Percentiles rank a stretch among this genome's conserved stretches.
These are phyloP conservation scores for Polyporus arcularius DNA, from an alignment of 768 basidiomycete species.

Conservation along the genomic window DNA sequence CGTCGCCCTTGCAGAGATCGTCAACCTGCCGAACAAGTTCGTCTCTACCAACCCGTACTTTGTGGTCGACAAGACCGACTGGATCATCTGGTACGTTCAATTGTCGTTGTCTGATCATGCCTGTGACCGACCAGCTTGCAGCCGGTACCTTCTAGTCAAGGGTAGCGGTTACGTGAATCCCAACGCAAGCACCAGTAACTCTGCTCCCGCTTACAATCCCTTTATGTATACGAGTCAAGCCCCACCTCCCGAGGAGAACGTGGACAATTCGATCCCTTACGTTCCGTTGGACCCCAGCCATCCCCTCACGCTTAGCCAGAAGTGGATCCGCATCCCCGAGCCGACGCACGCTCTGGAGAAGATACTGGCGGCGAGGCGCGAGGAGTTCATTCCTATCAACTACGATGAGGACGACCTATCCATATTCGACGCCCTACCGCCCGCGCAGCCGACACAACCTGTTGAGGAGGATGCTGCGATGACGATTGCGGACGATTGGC, in stretches of 20 bases:
- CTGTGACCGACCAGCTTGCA: slow-evolving; percentile 20
- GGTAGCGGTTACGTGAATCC: slow-evolving; percentile 23
- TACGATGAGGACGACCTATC: slow-evolving; percentile 52
- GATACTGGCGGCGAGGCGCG: slow-evolving; percentile 43
- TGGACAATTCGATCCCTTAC: slow-evolving; percentile 33
- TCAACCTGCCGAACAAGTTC: slow-evolving; percentile 59
- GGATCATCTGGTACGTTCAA: slow-evolving; percentile 63
- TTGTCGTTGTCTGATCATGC: too few relatives aligned
- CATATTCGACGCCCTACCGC: slow-evolving; percentile 35
- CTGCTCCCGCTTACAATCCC: background rate
- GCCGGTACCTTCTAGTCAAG: slow-evolving; percentile 64
- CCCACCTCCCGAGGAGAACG: background rate
- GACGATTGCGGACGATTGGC: slow-evolving; percentile 46
- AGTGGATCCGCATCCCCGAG: slow-evolving; percentile 53
- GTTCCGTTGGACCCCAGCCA: slow-evolving; percentile 53
- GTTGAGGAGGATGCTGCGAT: background rate
- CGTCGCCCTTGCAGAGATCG: slow-evolving; percentile 64
- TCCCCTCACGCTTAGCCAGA: slow-evolving; percentile 37
- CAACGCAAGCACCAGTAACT: slow-evolving; percentile 1
- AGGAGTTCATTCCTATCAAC: slow-evolving; percentile 44
- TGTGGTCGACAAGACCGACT: slow-evolving; percentile 63
- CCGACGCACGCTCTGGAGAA: slow-evolving; percentile 54
- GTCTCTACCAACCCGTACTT: slow-evolving; percentile 54
- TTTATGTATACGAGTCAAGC: background rate
- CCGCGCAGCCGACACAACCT: background rate